A percentile compares a stretch with the other conserved stretches of the same genome.
Evolutionary conservation across 768 basidiomycete species (phyloP).

Genomic region (Pluteus cervinus): DNA sequence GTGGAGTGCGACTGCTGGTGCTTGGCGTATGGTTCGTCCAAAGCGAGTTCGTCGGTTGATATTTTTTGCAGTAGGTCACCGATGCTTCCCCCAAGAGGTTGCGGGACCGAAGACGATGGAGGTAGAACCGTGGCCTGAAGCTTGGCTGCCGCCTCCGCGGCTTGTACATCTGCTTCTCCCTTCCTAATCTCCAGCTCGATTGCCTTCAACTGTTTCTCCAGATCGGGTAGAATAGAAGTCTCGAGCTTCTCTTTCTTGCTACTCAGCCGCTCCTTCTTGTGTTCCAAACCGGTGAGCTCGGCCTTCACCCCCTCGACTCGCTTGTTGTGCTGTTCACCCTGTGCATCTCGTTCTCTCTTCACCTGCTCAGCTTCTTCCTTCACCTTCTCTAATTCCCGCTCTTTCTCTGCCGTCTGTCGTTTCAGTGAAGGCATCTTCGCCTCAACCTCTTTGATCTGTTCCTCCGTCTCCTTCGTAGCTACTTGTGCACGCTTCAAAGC

Average conservation of each 20-base stretch:
- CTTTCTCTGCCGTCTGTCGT: conserved; percentile 31
- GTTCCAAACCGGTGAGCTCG: conserved; percentile 50
- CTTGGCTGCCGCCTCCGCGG: too few species aligned
- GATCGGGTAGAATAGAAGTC: conserved; percentile 47
- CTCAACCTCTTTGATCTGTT: conserved; percentile 41
- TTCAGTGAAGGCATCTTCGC: conserved; percentile 34
- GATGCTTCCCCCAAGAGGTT: too few species aligned
- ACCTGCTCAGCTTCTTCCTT: conserved; percentile 42
- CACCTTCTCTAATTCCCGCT: conserved; percentile 35
- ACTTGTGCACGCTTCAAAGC: conserved; percentile 75
- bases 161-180: conserved; percentile 29
- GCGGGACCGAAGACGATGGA: too few species aligned
- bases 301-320: conserved; percentile 46
- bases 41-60: too few species aligned
- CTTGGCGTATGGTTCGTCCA: too few species aligned
- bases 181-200: conserved; percentile 56
- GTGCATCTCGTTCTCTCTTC: conserved; percentile 36
- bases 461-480: conserved; percentile 41
- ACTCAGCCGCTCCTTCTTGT: conserved; percentile 62
- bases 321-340: conserved; percentile 45
- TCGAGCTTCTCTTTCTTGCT: conserved; percentile 66
- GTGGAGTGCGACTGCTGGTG: too few species aligned
- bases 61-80: too few species aligned
- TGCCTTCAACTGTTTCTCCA: conserved; percentile 61
- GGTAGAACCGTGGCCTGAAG: too few species aligned